phyloP scores from a whole-genome alignment of 768 basidiomycete species.

The Royoungia palumana region DNA sequence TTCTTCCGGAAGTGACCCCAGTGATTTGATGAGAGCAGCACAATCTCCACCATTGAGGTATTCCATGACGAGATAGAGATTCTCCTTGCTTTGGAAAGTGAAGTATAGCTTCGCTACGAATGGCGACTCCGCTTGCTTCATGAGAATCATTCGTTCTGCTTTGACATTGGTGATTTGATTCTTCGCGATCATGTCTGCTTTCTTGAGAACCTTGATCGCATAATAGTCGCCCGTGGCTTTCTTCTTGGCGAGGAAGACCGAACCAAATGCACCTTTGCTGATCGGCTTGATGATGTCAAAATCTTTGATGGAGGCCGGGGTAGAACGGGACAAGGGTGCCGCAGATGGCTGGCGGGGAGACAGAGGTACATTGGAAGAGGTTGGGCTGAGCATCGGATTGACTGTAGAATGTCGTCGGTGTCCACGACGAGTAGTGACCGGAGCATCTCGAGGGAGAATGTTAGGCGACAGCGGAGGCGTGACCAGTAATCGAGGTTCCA shows the following conservation, averaged over 20 bases:
- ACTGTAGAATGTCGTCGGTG: conserved; percentile 73
- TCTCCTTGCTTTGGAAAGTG: conserved; percentile 99
- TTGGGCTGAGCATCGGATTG: conserved; percentile 59
- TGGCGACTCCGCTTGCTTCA: conserved; percentile 98
- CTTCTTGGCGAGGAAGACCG: conserved; percentile 98
- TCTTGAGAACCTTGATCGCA: conserved; percentile 99
- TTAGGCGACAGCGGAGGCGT: conserved; percentile 72
- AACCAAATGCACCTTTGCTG: conserved; percentile 97
- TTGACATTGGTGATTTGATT: conserved; percentile 99
- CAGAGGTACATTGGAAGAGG: conserved; percentile 51
- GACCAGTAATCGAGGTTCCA: conserved; percentile 61
- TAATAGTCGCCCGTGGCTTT: conserved; percentile 97
- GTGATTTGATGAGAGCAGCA: conserved; percentile 91
- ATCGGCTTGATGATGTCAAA: conserved; percentile 99
- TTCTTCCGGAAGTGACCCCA: conserved; percentile 92
- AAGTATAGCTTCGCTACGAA: conserved; percentile 98
- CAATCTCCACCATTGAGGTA: conserved; percentile 99
- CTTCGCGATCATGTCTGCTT: conserved; percentile 99
- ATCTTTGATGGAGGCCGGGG: conserved; percentile 93
- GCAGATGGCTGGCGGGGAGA: conserved; percentile 85
- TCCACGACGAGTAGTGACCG: conserved; percentile 45
- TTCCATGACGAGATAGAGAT: conserved; percentile 98
- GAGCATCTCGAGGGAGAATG: conserved; percentile 51
- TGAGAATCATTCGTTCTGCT: conserved; percentile 98
- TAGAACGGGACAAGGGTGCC: conserved; percentile 73